phyloP scores from a whole-genome alignment of 495 filamentous ascomycete genomes.

The Pseudevernia furfuracea region DNA sequence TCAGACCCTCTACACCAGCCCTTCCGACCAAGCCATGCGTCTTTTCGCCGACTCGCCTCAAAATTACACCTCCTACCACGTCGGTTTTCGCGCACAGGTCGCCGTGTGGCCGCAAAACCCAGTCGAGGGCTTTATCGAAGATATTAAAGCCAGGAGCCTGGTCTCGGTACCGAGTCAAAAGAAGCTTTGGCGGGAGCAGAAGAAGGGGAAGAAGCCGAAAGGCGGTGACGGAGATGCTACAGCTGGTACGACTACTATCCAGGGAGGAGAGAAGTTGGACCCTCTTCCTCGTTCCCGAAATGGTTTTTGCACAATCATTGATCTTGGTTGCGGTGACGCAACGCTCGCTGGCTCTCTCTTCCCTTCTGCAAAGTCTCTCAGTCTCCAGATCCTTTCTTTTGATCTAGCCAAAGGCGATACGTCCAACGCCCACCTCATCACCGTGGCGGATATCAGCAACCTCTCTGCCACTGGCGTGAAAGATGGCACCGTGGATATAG shows the following conservation, averaged over 20 bases:
- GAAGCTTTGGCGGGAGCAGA: slow-evolving; percentile 22
- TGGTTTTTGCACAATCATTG: slow-evolving; percentile 67
- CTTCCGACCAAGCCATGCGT: slow-evolving; percentile 66
- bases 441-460: slow-evolving; percentile 77
- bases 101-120: slow-evolving; percentile 94
- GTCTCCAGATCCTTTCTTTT: slow-evolving; percentile 60
- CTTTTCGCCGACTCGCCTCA: slow-evolving; percentile 77
- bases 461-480: slow-evolving; percentile 50
- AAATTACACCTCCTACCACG: slow-evolving; percentile 90
- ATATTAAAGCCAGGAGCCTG: slow-evolving; percentile 53
- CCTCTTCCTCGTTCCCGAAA: slow-evolving; percentile 46
- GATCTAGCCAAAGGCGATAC: slow-evolving; percentile 54
- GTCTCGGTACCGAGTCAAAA: slow-evolving; percentile 23
- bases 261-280: slow-evolving; percentile 20
- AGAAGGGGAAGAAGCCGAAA: slow-evolving; percentile 30
- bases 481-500: slow-evolving; percentile 68
- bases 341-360: slow-evolving; percentile 55
- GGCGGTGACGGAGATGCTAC: slow-evolving; percentile 23
- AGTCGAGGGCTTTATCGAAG: slow-evolving; percentile 68
- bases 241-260: slow-evolving; percentile 30
- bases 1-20: slow-evolving; percentile 87
- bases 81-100: slow-evolving; percentile 89
- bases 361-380: slow-evolving; percentile 47
- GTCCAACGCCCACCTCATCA: slow-evolving; percentile 52
- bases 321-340: slow-evolving; percentile 77